Percentiles rank a stretch among this genome's conserved stretches.
Evolutionary conservation across 768 basidiomycete species (phyloP).

Genomic region (Boletus reticuloceps): DNA sequence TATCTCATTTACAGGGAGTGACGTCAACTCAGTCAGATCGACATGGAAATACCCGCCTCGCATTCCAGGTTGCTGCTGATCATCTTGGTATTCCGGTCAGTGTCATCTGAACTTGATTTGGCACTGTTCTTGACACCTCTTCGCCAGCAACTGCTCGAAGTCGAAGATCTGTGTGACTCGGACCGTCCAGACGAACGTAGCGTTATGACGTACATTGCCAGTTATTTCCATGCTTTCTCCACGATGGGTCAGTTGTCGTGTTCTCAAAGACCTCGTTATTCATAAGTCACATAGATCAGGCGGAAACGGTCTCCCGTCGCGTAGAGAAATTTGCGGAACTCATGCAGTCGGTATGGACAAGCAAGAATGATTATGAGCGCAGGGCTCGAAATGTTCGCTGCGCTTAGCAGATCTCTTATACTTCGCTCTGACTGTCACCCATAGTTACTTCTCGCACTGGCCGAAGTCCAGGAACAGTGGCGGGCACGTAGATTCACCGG

Average conservation of each 20-base stretch:
- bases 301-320: conserved; percentile 88
- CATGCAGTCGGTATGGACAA: conserved; percentile 89
- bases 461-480: conserved; percentile 71
- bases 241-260: conserved; percentile 71
- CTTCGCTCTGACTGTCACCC: conserved; percentile 6
- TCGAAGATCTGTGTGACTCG: conserved; percentile 89
- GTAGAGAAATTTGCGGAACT: conserved; percentile 96
- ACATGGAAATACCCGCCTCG: conserved; percentile 80
- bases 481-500: conserved; percentile 59
- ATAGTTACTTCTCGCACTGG: conserved; percentile 66
- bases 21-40: conserved; percentile 56
- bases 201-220: conserved; percentile 98
- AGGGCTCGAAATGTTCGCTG: conserved; percentile 65
- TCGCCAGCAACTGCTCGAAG: conserved; percentile 87
- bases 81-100: conserved; percentile 88
- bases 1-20: neutral
- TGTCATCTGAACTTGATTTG: conserved; percentile 7
- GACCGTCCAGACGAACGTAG: conserved; percentile 91
- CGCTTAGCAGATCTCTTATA: neutral
- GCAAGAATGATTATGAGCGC: conserved; percentile 89
- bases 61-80: conserved; percentile 85
- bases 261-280: neutral
- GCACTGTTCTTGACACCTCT: neutral
- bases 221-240: conserved; percentile 97
- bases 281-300: conserved; percentile 63